phyloP scores from a whole-genome alignment of 192 early-diverging fungal genomes.

The Umbelopsis sp. region DNA sequence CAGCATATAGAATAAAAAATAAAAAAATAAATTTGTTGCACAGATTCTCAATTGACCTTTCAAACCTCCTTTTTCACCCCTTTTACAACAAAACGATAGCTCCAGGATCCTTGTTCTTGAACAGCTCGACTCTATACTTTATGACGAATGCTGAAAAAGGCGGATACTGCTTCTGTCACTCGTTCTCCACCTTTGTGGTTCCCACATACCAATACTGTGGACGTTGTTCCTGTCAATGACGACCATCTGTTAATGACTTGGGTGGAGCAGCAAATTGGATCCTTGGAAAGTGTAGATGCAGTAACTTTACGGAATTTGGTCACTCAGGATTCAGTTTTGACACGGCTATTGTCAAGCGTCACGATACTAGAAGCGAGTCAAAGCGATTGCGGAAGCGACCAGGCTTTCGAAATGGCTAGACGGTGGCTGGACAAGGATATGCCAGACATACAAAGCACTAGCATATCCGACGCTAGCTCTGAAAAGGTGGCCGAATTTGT shows the following conservation, averaged over 20 bases:
- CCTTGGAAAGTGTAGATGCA: background rate
- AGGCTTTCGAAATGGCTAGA: background rate
- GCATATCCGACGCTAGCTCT: background rate
- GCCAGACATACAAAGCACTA: background rate
- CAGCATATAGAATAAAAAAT: background rate
- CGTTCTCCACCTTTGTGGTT: constrained; percentile 10
- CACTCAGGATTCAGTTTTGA: constrained; percentile 1
- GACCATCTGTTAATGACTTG: constrained; percentile 11
- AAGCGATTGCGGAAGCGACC: background rate
- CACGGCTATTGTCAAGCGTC: constrained; percentile 2
- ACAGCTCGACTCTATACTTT: constrained; percentile 18
- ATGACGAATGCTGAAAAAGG: constrained; percentile 23
- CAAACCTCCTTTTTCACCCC: constrained; percentile 9
- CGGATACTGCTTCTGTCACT: constrained; percentile 13
- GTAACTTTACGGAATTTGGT: background rate
- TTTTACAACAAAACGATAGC: constrained; percentile 12
- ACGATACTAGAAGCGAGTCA: background rate
- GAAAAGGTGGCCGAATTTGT: background rate
- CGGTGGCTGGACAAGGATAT: background rate
- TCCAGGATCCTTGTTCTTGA: background rate
- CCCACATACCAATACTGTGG: background rate
- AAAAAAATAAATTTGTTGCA: constrained; percentile 10
- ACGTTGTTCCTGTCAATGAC: background rate
- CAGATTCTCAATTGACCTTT: constrained; percentile 18
- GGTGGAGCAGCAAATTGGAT: constrained; percentile 7